These are phyloP conservation scores for Colletotrichum somersetense DNA, from an alignment of 2,329 filamentous ascomycete species.

Conservation along the genomic window DNA sequence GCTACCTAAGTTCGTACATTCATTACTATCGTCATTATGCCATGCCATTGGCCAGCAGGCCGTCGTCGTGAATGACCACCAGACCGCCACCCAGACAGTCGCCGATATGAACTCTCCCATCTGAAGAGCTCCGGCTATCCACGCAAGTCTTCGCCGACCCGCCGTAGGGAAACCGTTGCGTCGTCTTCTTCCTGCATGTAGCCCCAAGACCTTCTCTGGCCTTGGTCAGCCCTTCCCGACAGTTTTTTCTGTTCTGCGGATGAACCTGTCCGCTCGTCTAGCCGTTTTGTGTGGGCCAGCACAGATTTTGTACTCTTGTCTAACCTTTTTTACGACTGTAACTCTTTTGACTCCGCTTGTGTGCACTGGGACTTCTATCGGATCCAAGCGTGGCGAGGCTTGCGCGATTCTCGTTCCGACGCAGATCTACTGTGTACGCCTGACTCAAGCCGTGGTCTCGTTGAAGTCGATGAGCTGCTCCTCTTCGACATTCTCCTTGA, in stretches of 20 bases:
- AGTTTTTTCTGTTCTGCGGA: constrained; percentile 28
- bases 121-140: constrained; percentile 13
- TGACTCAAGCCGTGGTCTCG: constrained; percentile 37
- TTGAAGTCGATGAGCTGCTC: constrained; percentile 39
- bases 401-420: not conserved
- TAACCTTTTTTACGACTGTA: constrained; percentile 19
- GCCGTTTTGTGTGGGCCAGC: constrained; percentile 28
- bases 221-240: not conserved
- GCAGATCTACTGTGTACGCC: not conserved
- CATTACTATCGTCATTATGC: constrained; percentile 42
- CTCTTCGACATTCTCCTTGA: constrained; percentile 51
- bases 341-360: constrained; percentile 14
- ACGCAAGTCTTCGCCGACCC: constrained; percentile 6
- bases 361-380: constrained; percentile 2
- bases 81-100: constrained; percentile 37
- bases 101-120: constrained; percentile 24
- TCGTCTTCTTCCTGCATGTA: not conserved
- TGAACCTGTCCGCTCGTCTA: constrained; percentile 28
- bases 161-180: not conserved
- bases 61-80: constrained; percentile 35
- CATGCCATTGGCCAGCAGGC: constrained; percentile 36
- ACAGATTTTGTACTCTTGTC: constrained; percentile 34
- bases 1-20: constrained; percentile 38
- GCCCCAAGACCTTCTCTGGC: not conserved
- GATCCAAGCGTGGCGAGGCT: not conserved